Evolutionary conservation across 2,329 filamentous ascomycete genomes (phyloP).

Genomic region (Ascochyta pisi): DNA sequence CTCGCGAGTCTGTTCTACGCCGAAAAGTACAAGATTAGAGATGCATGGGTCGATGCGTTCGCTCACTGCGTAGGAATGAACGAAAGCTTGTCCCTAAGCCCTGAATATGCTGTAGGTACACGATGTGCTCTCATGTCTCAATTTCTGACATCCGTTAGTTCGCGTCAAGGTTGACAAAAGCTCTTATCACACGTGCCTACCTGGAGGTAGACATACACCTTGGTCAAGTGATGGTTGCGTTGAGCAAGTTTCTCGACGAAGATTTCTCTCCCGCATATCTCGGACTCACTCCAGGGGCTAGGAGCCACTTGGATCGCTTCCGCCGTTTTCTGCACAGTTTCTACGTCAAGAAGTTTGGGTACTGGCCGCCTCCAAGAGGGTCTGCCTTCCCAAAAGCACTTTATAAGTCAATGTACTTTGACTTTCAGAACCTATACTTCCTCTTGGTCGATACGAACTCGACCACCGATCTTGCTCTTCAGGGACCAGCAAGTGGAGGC

Average conservation of each 20-base stretch:
- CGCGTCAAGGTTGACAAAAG: conserved; percentile 62
- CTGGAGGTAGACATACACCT: conserved; percentile 71
- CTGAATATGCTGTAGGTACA: conserved; percentile 66
- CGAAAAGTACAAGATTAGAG: conserved; percentile 67
- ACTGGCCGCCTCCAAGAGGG: conserved; percentile 69
- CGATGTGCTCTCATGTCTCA: not conserved
- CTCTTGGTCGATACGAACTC: conserved; percentile 71
- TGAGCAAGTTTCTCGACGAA: conserved; percentile 73
- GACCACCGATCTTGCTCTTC: conserved; percentile 57
- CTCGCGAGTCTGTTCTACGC: conserved; percentile 72
- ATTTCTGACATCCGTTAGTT: conserved; percentile 30
- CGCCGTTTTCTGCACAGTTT: conserved; percentile 71
- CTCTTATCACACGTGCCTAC: conserved; percentile 68
- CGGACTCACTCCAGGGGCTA: conserved; percentile 66
- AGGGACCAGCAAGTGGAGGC: conserved; percentile 66
- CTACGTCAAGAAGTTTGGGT: conserved; percentile 72
- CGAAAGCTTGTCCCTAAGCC: conserved; percentile 61
- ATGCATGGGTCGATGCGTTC: conserved; percentile 77
- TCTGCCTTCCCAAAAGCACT: conserved; percentile 64
- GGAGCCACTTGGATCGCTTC: conserved; percentile 75
- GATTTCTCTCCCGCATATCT: conserved; percentile 72
- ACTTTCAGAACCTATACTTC: conserved; percentile 75
- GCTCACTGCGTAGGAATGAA: conserved; percentile 81
- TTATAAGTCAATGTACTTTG: conserved; percentile 67
- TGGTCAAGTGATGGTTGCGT: conserved; percentile 61